These are phyloP conservation scores for Fusarium sp. DNA, from an alignment of 2,329 filamentous ascomycete genomes.

Conservation along the genomic window DNA sequence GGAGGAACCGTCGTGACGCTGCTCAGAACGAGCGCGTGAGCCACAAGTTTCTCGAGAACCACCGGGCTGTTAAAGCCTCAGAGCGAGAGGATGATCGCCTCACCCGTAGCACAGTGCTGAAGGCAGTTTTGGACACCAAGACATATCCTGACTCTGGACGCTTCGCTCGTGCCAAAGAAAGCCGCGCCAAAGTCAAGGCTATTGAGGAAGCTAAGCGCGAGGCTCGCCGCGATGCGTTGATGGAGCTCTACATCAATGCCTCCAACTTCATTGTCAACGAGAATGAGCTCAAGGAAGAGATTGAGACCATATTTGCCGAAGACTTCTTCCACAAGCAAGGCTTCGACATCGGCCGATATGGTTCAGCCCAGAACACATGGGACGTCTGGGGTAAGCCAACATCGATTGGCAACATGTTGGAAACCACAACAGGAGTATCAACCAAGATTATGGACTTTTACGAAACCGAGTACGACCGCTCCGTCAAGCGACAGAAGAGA, in stretches of 20 bases:
- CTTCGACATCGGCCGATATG: constrained; percentile 41
- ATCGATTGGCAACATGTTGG: constrained; percentile 56
- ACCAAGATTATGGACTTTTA: constrained; percentile 49
- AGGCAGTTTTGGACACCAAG: constrained; percentile 56
- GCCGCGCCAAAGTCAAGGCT: constrained; percentile 54
- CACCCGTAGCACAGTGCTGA: constrained; percentile 72
- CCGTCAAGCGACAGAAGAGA: constrained; percentile 60
- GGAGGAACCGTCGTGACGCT: constrained; percentile 61
- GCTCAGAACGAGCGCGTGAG: constrained; percentile 50
- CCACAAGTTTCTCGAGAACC: constrained; percentile 57
- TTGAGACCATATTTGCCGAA: constrained; percentile 79
- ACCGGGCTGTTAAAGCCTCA: constrained; percentile 64
- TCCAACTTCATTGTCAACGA: constrained; percentile 87
- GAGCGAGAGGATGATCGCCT: constrained; percentile 79
- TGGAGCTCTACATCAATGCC: constrained; percentile 90
- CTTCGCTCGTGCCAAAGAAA: constrained; percentile 60
- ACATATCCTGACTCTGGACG: constrained; percentile 70
- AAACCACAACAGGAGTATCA: constrained; percentile 45
- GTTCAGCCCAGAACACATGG: constrained; percentile 61
- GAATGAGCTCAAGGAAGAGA: constrained; percentile 74
- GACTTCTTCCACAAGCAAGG: constrained; percentile 58
- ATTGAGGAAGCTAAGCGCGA: constrained; percentile 58
- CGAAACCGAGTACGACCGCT: constrained; percentile 53
- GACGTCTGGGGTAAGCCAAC: constrained; percentile 56
- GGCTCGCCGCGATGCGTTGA: constrained; percentile 73